Conservation (phyloP, 2,329 filamentous ascomycete genomes). For the Tricladium varicosporioides region DNA sequence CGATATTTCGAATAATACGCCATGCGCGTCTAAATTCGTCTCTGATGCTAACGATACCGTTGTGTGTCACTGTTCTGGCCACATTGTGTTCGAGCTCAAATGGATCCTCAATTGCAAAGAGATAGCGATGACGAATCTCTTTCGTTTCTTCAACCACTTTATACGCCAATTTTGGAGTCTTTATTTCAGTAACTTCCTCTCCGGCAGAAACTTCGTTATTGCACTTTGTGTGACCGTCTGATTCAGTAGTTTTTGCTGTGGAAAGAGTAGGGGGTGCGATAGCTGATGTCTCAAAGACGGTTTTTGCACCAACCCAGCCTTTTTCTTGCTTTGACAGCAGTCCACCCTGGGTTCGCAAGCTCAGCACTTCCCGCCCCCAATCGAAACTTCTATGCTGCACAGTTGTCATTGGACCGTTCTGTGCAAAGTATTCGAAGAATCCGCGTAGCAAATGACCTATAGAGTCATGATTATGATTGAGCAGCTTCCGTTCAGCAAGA, state of each 20-base stretch:
- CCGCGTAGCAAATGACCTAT: conserved; percentile 71
- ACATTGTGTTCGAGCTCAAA: conserved; percentile 89
- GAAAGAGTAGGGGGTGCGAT: conserved; percentile 30
- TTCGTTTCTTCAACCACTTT: conserved; percentile 42
- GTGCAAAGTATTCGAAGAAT: conserved; percentile 86
- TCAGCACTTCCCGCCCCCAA: conserved; percentile 79
- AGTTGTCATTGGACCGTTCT: conserved; percentile 52
- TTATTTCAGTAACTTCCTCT: conserved; percentile 2
- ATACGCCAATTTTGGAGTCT: conserved; percentile 2
- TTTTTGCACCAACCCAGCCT: conserved; percentile 83
- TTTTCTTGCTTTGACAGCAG: conserved; percentile 73
- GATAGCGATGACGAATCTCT: conserved; percentile 74
- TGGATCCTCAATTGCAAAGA: conserved; percentile 89
- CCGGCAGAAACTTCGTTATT: no score
- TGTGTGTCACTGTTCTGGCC: conserved; percentile 79
- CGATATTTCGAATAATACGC: conserved; percentile 61
- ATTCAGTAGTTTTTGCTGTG: conserved; percentile 5
- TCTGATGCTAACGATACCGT: conserved; percentile 76
- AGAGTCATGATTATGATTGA: conserved; percentile 68
- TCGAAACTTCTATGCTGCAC: conserved; percentile 61
- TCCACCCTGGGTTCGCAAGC: conserved; percentile 69
- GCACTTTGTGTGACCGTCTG: background rate
- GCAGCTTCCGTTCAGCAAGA: conserved; percentile 54
- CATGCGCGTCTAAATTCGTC: conserved; percentile 83
- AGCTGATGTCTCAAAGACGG: conserved; percentile 54